These are phyloP conservation scores for Microdochium nivale DNA, from an alignment of 2,329 filamentous ascomycete genomes.

Conservation along the genomic window DNA sequence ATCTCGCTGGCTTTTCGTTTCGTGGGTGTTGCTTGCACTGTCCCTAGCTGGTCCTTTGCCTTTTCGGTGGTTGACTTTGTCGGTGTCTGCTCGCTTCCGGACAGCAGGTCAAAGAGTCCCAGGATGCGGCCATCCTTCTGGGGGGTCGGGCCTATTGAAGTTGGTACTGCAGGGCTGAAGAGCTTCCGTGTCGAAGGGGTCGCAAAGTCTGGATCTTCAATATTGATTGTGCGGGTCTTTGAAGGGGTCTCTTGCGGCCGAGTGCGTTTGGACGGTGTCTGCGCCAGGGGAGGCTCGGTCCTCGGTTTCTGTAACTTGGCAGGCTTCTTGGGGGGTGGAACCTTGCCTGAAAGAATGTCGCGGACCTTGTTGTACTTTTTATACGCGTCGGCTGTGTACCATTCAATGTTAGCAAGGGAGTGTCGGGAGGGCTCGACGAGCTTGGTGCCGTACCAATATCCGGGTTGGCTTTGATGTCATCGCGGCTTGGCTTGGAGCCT, in stretches of 20 bases:
- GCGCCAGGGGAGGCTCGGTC: constrained; percentile 21
- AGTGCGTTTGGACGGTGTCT: constrained; percentile 44
- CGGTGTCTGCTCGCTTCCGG: constrained; percentile 38
- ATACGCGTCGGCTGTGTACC: constrained; percentile 56
- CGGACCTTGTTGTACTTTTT: constrained; percentile 65
- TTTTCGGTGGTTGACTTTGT: constrained; percentile 31
- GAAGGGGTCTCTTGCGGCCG: constrained; percentile 39
- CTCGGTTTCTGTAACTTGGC: constrained; percentile 31
- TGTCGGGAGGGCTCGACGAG: neutral
- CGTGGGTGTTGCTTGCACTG: constrained; percentile 35
- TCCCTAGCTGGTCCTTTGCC: constrained; percentile 23
- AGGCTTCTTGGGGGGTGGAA: constrained; percentile 26
- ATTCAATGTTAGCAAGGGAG: neutral
- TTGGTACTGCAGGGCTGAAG: constrained; percentile 50
- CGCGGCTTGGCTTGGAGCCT: constrained; percentile 60
- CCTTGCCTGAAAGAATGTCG: constrained; percentile 47
- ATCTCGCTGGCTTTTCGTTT: constrained; percentile 24
- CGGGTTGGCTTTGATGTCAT: constrained; percentile 68
- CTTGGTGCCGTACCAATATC: constrained; percentile 50
- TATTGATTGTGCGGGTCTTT: constrained; percentile 20
- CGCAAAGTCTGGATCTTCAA: constrained; percentile 29
- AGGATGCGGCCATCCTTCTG: constrained; percentile 71
- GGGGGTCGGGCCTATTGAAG: constrained; percentile 67
- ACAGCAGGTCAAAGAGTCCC: constrained; percentile 66
- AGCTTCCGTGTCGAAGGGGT: constrained; percentile 52